Evolutionary conservation across 139 green algal genomes (phyloP), one percentile per base, ranked within the genome.

Genomic region (Spirogloea muscicola): DNA sequence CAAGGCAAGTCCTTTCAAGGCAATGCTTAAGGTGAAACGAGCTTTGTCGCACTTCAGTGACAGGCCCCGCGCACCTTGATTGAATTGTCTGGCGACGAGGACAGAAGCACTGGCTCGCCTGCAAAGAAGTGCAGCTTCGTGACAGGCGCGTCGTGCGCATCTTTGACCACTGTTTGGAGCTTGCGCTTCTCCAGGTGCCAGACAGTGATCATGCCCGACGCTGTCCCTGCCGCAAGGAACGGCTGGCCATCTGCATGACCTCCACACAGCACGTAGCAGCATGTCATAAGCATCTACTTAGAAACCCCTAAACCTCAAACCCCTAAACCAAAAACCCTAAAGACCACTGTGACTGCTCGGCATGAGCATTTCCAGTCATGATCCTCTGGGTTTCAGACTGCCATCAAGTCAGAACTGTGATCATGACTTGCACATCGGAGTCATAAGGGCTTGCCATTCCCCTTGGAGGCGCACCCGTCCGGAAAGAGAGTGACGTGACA

Each of bases 141-240:
- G 49, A 94, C 66, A 0, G 57, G 65, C 0, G 42, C 85, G 62
- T 92, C 90, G 75, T 98, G 93, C 0, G 77, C 60, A n/a, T 71
- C 61, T 7, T 64, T 59, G n/a, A 93, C 84, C 21, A 96, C 81
- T 0, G 83, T 84, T 59, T 90, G 85, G 57, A 97, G 84, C 38
- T 81, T 76, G 2, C 86, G 79, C 58, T 87, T 68, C 74, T 97
- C 93, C 49, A 98, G 85, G 81, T 97, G 79, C 93, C 94, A 98
- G 6, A 98, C 71, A 1, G 87, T 93, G 31, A 98, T 77, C 21
- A 85, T 86, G 13, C 94, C 94, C 1, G 76, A 52, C 13, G 72
- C 77, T 33, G 84, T 86, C 51, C 77, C 93, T 0, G 86, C 90
- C 25, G 93, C 94, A 82, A 97, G 80, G 10, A 78, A 39, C 21